These are phyloP conservation scores for Verticillium tricorpus DNA, from an alignment of 2,329 filamentous ascomycete species.

Conservation along the genomic window DNA sequence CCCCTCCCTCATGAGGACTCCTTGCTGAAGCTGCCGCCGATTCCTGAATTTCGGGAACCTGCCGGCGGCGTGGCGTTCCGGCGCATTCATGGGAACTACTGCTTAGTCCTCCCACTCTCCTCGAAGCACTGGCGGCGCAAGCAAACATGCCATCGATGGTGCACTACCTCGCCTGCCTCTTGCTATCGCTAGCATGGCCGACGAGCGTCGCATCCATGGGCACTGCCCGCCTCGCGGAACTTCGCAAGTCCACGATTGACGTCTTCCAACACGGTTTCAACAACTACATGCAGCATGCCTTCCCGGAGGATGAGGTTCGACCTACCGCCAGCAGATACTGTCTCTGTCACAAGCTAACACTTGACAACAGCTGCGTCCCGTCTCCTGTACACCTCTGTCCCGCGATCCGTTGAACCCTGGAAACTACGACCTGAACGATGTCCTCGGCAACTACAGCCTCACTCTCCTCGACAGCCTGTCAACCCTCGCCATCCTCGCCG, in stretches of 20 bases:
- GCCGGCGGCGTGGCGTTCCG: background rate
- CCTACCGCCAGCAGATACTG: background rate
- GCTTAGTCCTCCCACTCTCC: constrained; percentile 4
- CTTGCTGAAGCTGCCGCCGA: constrained; percentile 3
- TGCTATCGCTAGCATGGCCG: constrained; percentile 35
- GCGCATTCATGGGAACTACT: constrained; percentile 14
- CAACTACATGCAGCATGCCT: constrained; percentile 91
- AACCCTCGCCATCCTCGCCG: constrained; percentile 87
- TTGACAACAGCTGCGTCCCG: constrained; percentile 63
- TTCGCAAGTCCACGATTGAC: constrained; percentile 59
- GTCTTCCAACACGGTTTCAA: constrained; percentile 98
- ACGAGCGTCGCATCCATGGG: constrained; percentile 44
- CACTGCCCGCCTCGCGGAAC: constrained; percentile 46
- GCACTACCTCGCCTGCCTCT: constrained; percentile 15
- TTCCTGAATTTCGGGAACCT: background rate
- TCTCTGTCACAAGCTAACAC: constrained; percentile 6
- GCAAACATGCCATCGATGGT: constrained; percentile 16
- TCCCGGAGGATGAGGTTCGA: constrained; percentile 82
- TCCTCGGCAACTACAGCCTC: constrained; percentile 93
- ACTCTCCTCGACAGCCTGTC: constrained; percentile 94
- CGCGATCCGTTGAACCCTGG: constrained; percentile 75
- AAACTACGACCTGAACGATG: constrained; percentile 88
- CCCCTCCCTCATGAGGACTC: background rate
- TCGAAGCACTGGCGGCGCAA: background rate
- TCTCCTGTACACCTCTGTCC: constrained; percentile 79